phyloP scores from a whole-genome alignment of 2,329 filamentous ascomycete genomes.

The Penicillium freii region DNA sequence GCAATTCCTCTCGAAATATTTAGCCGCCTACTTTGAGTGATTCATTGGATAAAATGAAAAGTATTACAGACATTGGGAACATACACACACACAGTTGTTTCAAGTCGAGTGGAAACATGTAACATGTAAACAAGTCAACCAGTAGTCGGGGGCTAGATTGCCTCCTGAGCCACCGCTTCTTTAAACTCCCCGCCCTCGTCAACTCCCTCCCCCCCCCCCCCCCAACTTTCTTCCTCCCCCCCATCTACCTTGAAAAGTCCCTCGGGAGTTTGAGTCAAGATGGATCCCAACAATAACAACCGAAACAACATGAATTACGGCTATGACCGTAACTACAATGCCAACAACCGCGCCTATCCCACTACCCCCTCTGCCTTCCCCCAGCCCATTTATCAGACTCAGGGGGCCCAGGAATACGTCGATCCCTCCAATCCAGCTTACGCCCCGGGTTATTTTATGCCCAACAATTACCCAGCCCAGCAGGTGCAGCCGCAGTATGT shows the following conservation, averaged over 20 bases:
- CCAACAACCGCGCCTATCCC: conserved; percentile 69
- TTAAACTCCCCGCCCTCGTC: conserved; percentile 16
- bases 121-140: conserved; percentile 5
- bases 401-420: conserved; percentile 60
- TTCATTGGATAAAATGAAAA: neutral
- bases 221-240: conserved; percentile 11
- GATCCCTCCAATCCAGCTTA: conserved; percentile 48
- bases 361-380: conserved; percentile 95
- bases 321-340: conserved; percentile 62
- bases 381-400: conserved; percentile 73
- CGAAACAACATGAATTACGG: conserved; percentile 50
- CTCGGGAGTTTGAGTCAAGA: conserved; percentile 34
- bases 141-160: conserved; percentile 16
- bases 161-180: conserved; percentile 33
- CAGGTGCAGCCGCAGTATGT: conserved; percentile 46
- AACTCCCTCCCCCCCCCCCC: neutral
- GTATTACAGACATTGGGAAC: neutral
- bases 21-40: neutral
- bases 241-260: conserved; percentile 8
- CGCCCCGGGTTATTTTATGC: conserved; percentile 59
- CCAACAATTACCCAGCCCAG: conserved; percentile 56
- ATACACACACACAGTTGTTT: neutral
- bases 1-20: neutral
- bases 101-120: neutral
- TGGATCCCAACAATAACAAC: conserved; percentile 53